A percentile compares a stretch with the other conserved stretches of the same genome.
Evolutionary conservation across 306 rosid species (phyloP).

Genomic region (Purshia tridentata): DNA sequence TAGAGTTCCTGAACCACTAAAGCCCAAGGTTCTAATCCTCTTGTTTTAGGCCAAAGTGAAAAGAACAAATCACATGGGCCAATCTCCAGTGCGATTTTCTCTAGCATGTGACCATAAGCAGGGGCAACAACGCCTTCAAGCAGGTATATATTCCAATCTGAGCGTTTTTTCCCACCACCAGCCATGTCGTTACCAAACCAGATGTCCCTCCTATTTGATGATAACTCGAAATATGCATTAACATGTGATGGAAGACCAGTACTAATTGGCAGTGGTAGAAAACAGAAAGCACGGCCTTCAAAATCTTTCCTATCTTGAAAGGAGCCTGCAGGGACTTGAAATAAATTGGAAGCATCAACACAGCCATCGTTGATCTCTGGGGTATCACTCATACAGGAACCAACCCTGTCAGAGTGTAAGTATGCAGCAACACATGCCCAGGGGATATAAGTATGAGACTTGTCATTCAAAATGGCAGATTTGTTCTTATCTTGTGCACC

Average conservation of each 20-base stretch:
- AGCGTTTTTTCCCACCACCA: conserved; percentile 95
- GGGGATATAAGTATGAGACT: conserved; percentile 67
- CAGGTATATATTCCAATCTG: conserved; percentile 94
- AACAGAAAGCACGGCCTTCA: conserved; percentile 96
- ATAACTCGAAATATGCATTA: conserved; percentile 93
- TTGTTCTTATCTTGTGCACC: conserved; percentile 56
- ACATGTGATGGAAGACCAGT: conserved; percentile 95
- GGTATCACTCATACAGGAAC: conserved; percentile 32
- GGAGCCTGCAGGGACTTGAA: conserved; percentile 49
- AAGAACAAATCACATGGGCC: conserved; percentile 81
- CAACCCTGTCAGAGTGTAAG: conserved; percentile 65
- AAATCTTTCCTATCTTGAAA: conserved; percentile 45
- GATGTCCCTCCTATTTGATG: conserved; percentile 97
- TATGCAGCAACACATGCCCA: conserved; percentile 96
- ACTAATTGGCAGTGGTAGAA: conserved; percentile 81
- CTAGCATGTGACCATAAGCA: conserved; percentile 85
- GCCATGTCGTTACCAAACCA: conserved; percentile 99
- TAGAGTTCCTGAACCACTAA: conserved; percentile 70
- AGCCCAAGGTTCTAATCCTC: conserved; percentile 89
- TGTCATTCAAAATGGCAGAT: conserved; percentile 40
- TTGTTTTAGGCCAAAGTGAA: conserved; percentile 84
- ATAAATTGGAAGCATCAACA: conserved; percentile 40
- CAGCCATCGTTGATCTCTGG: conserved; percentile 35
- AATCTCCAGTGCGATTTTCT: conserved; percentile 80
- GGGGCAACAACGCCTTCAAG: conserved; percentile 96